Evolutionary conservation across 768 basidiomycete species (phyloP).

Genomic region (Agaricus blazei): DNA sequence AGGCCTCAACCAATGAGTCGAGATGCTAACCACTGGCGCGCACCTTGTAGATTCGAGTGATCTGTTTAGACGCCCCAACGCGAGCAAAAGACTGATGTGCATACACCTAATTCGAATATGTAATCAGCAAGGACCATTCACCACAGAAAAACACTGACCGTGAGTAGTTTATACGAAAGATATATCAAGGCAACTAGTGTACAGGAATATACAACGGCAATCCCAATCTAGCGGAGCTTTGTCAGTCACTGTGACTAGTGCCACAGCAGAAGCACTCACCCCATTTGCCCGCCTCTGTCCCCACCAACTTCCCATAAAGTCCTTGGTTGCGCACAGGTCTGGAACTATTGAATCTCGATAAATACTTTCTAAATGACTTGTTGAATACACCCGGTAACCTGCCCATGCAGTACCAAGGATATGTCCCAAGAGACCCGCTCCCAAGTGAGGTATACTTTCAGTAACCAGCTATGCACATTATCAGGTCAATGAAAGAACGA

Average conservation of each 20-base stretch:
- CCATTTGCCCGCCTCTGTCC: slow-evolving; percentile 24
- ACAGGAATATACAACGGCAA: slow-evolving; percentile 32
- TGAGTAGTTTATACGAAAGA: slow-evolving; percentile 38
- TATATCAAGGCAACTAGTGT: slow-evolving; percentile 31
- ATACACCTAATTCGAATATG: slow-evolving; percentile 30
- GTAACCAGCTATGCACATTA: slow-evolving; percentile 33
- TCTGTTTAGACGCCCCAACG: slow-evolving; percentile 39
- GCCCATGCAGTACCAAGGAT: slow-evolving; percentile 44
- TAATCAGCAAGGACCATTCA: neutral
- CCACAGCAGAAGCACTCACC: slow-evolving; percentile 23
- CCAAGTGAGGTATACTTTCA: slow-evolving; percentile 49
- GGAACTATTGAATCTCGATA: slow-evolving; percentile 32
- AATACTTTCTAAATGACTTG: slow-evolving; percentile 21
- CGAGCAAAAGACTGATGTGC: slow-evolving; percentile 39
- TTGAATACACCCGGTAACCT: slow-evolving; percentile 33
- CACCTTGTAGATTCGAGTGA: slow-evolving; percentile 47
- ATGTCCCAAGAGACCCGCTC: slow-evolving; percentile 41
- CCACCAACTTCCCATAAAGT: slow-evolving; percentile 42
- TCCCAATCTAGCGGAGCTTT: slow-evolving; percentile 27
- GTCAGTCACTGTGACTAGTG: neutral
- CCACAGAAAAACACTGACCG: slow-evolving; percentile 20
- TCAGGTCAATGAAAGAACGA: neutral
- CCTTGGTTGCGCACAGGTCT: slow-evolving; percentile 32
- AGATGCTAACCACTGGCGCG: neutral
- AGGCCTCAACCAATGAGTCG: neutral